These are phyloP conservation scores for Alternaria viburni DNA, from an alignment of 2,329 filamentous ascomycete species.

Conservation along the genomic window DNA sequence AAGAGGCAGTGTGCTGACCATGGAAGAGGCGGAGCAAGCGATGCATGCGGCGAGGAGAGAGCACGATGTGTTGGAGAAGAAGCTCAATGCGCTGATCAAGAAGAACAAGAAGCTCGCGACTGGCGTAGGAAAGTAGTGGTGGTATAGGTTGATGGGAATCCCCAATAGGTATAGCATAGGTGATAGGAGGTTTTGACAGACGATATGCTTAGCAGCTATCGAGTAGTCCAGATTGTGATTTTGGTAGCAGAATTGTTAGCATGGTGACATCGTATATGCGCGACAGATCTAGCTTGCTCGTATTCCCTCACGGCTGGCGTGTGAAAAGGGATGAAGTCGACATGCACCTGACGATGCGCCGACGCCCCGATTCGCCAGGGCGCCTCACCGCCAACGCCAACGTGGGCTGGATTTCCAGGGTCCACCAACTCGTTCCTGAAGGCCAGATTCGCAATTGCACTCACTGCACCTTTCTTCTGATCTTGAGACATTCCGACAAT, in stretches of 20 bases:
- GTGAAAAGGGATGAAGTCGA: constrained; percentile 17
- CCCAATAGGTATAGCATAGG: not conserved
- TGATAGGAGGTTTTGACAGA: not conserved
- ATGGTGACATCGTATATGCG: not conserved
- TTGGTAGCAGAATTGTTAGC: not conserved
- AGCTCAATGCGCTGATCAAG: constrained; percentile 44
- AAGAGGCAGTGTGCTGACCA: constrained; percentile 36
- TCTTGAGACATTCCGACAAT: not conserved
- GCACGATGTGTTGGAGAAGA: constrained; percentile 47
- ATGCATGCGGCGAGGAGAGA: constrained; percentile 45
- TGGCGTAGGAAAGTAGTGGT: constrained; percentile 3
- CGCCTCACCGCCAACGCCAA: constrained; percentile 29
- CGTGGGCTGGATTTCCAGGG: constrained; percentile 29
- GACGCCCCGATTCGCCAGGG: constrained; percentile 20
- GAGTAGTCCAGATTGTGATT: not conserved
- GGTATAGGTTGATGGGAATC: not conserved
- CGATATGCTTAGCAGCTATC: not conserved
- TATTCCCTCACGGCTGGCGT: constrained; percentile 7
- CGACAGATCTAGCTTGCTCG: not conserved
- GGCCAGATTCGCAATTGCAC: constrained; percentile 35
- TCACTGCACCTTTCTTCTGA: constrained; percentile 15
- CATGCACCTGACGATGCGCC: constrained; percentile 26
- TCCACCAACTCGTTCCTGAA: constrained; percentile 31
- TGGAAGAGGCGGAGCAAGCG: constrained; percentile 47
- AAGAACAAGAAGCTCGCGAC: constrained; percentile 42